Evolutionary conservation across 805 yeast genomes (phyloP), one percentile per base, ranked within the genome.

Genomic region (Pichia nanzhaoensis): DNA sequence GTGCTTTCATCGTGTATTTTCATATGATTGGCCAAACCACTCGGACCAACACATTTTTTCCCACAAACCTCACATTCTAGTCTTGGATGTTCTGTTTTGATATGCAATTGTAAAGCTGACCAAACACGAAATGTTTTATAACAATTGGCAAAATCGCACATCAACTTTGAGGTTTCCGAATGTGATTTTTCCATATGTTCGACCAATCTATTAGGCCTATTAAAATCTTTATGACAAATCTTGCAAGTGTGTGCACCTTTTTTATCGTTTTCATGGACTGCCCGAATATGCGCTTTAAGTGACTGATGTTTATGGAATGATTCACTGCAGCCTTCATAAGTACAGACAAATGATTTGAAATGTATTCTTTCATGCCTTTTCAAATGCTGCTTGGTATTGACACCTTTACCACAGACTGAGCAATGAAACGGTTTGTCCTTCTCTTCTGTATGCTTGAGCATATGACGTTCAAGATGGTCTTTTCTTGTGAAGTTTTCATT

Each of bases 341-440:
- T 55, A 60, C 96, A 88, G 20, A 51, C 49, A 55, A 80, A 82
- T 1, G 87, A 75, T 51, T 74, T 72, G 4, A 79, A 78, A 60
- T 93, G 98, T 2, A 95, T 83, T 33, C 76, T 73, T 63, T 82
- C 88, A 61, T 93, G 99, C 43, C 96, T 73, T 50, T 73, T 77
- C 46, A 88, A 68, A 57, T 90, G 97, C 64, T 93, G 98, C 42
- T 61, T 61, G 0, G 95, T 74, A 42, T 80, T 82, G 42, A 85
- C 82, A 3, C 96, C 95, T 61, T 88, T 89, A 1, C 82, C 81
- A 59, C 99, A 93, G 1, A 71, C 59, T 0, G 78, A 61, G 57
- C 98, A 90, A 35, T 71, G 75, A 57, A 74, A 80, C 0, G 95
- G 95, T 55, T 84, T 85, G 3, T 71, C 75, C 1, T 67, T 70